phyloP scores from a whole-genome alignment of 1,284 basidiomycete genomes.

The Cutaneotrichosporon daszewskae region DNA sequence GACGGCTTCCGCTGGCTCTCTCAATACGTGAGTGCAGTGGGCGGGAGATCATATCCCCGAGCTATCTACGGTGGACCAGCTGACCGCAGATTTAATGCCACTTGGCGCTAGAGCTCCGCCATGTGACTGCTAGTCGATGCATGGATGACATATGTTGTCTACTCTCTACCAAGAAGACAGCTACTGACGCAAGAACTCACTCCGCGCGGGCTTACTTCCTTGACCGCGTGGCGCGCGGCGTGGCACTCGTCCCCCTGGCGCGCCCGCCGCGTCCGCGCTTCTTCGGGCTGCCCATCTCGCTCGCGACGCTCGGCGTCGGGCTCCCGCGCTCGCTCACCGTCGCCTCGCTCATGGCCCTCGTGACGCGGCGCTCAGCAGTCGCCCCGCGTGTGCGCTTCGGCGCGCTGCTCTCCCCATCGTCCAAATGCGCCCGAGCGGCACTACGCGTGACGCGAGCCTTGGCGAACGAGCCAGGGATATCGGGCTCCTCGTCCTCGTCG shows the following conservation, averaged over 20 bases:
- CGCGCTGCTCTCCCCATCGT: constrained; percentile 22
- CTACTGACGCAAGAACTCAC: no score
- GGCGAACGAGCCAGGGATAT: not conserved
- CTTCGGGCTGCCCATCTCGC: constrained; percentile 10
- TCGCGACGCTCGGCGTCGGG: constrained; percentile 37
- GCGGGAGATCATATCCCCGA: not conserved
- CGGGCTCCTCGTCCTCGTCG: constrained; percentile 8
- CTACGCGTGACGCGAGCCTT: constrained; percentile 26
- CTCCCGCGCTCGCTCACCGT: constrained; percentile 27
- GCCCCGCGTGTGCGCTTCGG: constrained; percentile 17
- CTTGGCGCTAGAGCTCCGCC: not conserved
- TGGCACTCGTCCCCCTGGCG: constrained; percentile 14
- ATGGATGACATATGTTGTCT: no score
- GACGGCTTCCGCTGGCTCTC: constrained; percentile 99
- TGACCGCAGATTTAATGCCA: constrained; percentile 5
- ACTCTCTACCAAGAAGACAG: not conserved
- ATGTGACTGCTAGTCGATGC: no score
- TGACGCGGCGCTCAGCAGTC: constrained; percentile 11
- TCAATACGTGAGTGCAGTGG: constrained; percentile 70
- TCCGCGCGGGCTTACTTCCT: not conserved
- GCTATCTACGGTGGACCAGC: not conserved
- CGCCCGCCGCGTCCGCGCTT: not conserved
- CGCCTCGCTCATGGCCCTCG: constrained; percentile 19
- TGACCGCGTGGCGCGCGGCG: constrained; percentile 22
- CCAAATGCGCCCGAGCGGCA: constrained; percentile 25